Percentiles rank a stretch among this genome's conserved stretches.
phyloP scores from a whole-genome alignment of 345 rosid species.

The Aquilaria malaccensis region DNA sequence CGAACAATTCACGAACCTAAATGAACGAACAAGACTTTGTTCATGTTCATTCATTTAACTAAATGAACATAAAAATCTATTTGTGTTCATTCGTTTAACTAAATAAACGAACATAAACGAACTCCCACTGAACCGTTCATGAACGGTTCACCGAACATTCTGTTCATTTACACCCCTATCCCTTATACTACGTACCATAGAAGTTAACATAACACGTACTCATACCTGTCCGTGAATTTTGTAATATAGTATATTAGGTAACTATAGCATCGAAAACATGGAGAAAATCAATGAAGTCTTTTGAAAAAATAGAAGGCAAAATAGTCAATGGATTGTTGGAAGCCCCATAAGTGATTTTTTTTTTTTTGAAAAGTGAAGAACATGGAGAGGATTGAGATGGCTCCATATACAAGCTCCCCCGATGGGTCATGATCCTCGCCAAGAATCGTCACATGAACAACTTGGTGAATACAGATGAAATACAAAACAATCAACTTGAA shows the following conservation, averaged over 20 bases:
- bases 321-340: constrained; percentile 49
- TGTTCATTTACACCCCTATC: too few species aligned
- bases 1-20: too few species aligned
- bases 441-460: constrained; percentile 26
- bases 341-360: constrained; percentile 41
- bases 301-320: constrained; percentile 41
- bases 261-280: constrained; percentile 51
- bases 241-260: constrained; percentile 13
- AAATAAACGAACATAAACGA: too few species aligned
- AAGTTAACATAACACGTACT: too few species aligned
- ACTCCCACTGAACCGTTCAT: too few species aligned
- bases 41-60: too few species aligned
- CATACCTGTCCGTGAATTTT: too few species aligned
- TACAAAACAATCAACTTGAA: constrained; percentile 26
- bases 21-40: too few species aligned
- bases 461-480: constrained; percentile 34
- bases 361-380: constrained; percentile 15
- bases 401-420: constrained; percentile 27
- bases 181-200: too few species aligned
- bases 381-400: constrained; percentile 33
- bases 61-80: too few species aligned
- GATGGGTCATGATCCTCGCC: constrained; percentile 26
- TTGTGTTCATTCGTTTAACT: too few species aligned
- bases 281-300: constrained; percentile 38
- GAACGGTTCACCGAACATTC: too few species aligned